phyloP scores from a whole-genome alignment of 140 eudicot species.

The Senecio squalidus region DNA sequence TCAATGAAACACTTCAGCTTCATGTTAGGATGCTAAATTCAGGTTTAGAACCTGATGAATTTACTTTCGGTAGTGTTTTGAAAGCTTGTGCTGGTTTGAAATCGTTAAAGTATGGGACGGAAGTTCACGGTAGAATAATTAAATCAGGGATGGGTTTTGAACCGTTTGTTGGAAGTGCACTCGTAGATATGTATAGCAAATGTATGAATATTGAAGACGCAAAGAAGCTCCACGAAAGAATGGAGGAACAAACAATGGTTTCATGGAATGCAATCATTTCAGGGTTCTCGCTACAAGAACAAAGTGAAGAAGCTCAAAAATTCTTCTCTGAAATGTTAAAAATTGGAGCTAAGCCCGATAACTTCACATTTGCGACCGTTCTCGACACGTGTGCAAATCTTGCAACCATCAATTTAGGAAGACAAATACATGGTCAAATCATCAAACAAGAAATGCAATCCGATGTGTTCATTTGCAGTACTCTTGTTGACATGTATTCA shows the following conservation, averaged over 20 bases:
- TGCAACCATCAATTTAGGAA: slow-evolving; percentile 69
- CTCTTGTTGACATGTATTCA: slow-evolving; percentile 92
- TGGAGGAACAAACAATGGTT: slow-evolving; percentile 64
- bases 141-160: slow-evolving; percentile 67
- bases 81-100: slow-evolving; percentile 66
- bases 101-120: slow-evolving; percentile 47
- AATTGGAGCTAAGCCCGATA: slow-evolving; percentile 62
- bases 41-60: slow-evolving; percentile 70
- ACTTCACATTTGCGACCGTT: slow-evolving; percentile 81
- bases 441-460: slow-evolving; percentile 79
- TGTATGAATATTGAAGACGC: slow-evolving; percentile 69
- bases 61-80: slow-evolving; percentile 71
- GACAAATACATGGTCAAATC: slow-evolving; percentile 75
- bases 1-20: slow-evolving; percentile 45
- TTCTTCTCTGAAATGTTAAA: slow-evolving; percentile 61
- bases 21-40: slow-evolving; percentile 62
- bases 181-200: slow-evolving; percentile 88
- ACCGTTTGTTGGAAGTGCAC: slow-evolving; percentile 56
- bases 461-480: slow-evolving; percentile 68
- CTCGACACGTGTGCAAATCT: slow-evolving; percentile 83
- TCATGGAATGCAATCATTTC: slow-evolving; percentile 90
- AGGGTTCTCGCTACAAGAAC: slow-evolving; percentile 52
- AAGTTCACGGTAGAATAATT: slow-evolving; percentile 53
- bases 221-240: slow-evolving; percentile 59
- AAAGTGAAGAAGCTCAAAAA: slow-evolving; percentile 75